Evolutionary conservation across 1,139 yeast species (phyloP), one percentile per base, ranked within the genome.

Genomic region (Debaryomyces psychrophilus): DNA sequence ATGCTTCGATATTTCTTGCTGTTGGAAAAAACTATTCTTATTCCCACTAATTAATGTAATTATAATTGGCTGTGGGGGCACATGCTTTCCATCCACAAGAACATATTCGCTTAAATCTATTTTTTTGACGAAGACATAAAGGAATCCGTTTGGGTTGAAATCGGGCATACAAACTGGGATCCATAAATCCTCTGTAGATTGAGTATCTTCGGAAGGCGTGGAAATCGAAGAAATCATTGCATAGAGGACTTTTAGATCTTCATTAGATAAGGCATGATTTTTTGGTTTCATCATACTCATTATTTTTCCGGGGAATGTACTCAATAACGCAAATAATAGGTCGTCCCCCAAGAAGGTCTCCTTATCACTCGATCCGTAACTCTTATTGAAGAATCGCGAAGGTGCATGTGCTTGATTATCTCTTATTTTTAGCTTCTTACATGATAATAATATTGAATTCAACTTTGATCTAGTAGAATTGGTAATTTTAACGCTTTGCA

Each of bases 141-240:
- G 68, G 57, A 90, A 95, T 11, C 99, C 99, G 52, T 83, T 83
- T 3, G 89, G 71, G 61, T 93, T 93, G 69, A 93, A 93, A 54
- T 87, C 82, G 0, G 99, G 97, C 64, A 93, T 76, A 62, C 99
- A 93, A 2, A 93, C 74, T 0, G 99, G 99, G 11, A 90, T 80
- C 98, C 98, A 93, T 50, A 90, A 80, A 57, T 92, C 97, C 54
- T 87, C 93, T 17, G 62, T 52, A 1, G 54, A 48, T 3, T 56
- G 45, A 2, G 57, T 31, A 43, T 70, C 41, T 8, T 35, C 36
- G 14, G 35, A 27, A n/a, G 41, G 44, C 2, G 34, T 65, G 12
- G 64, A 51, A 25, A 40, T 23, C 3, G 69, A 62, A 23, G 65
- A 55, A 4, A 73, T 60, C 37, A 68, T 62, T 8, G 68, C 55